Conservation (phyloP, 2,329 filamentous ascomycete species). For the Monilinia aucupariae region DNA sequence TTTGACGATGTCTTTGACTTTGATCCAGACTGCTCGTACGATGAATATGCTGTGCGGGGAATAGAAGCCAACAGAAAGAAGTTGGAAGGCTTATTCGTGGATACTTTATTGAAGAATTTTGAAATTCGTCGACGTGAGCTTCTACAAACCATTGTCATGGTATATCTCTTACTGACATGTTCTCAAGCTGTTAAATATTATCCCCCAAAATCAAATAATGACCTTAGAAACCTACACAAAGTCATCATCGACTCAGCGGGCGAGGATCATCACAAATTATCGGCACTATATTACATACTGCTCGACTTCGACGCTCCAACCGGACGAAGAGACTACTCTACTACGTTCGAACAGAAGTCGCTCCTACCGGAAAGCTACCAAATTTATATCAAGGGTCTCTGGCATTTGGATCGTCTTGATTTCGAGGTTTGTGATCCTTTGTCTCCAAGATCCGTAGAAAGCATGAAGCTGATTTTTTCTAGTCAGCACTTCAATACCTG, state of each 20-base stretch:
- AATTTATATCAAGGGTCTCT: constrained; percentile 75
- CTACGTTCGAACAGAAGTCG: constrained; percentile 54
- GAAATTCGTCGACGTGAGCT: constrained; percentile 62
- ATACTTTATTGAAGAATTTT: constrained; percentile 66
- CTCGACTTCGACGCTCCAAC: constrained; percentile 58
- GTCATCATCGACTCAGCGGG: constrained; percentile 61
- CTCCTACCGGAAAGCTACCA: constrained; percentile 71
- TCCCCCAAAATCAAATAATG: constrained; percentile 64
- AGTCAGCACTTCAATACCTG: constrained; percentile 68
- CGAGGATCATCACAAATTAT: constrained; percentile 71
- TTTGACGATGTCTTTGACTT: constrained; percentile 64
- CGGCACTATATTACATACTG: constrained; percentile 77
- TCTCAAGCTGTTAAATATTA: constrained; percentile 56
- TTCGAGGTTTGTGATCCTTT: constrained; percentile 49
- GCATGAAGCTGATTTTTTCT: constrained; percentile 26
- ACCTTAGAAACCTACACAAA: constrained; percentile 63
- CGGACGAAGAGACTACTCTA: constrained; percentile 42
- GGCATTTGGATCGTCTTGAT: constrained; percentile 69
- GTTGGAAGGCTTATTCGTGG: constrained; percentile 72
- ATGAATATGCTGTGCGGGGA: constrained; percentile 53
- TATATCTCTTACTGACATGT: constrained; percentile 14
- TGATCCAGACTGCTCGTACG: constrained; percentile 56
- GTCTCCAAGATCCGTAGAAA: background rate
- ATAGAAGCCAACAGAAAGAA: constrained; percentile 63
- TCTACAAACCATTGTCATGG: constrained; percentile 5